Percentiles rank a stretch among this genome's conserved stretches.
Conservation (phyloP, 2,329 filamentous ascomycete species). For the Alternaria sp. region DNA sequence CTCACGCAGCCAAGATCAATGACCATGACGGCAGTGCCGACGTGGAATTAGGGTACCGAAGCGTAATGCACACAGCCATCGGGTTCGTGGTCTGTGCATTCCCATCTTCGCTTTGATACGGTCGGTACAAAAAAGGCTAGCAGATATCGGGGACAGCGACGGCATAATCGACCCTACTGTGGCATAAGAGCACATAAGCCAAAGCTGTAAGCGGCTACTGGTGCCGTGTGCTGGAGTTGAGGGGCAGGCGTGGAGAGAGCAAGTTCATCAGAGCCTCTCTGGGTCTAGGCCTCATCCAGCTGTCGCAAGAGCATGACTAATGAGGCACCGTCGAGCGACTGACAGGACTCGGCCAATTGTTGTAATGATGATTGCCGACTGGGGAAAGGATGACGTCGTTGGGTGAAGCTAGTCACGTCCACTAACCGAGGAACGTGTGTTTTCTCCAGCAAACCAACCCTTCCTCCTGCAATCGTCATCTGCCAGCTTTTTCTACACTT, state of each 20-base stretch:
- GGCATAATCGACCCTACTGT: background rate
- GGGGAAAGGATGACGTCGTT: constrained; percentile 15
- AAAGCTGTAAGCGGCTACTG: background rate
- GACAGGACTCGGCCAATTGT: constrained; percentile 10
- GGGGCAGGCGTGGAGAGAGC: background rate
- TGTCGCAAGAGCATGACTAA: constrained; percentile 15
- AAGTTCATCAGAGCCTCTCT: background rate
- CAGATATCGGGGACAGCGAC: background rate
- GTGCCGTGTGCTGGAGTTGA: background rate
- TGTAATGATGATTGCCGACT: constrained; percentile 18
- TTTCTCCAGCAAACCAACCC: constrained; percentile 12
- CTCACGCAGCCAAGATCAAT: background rate
- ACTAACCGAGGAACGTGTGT: constrained; percentile 20
- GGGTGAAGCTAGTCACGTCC: constrained; percentile 11
- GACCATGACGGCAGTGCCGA: background rate
- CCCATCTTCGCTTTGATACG: background rate
- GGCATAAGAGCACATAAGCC: background rate
- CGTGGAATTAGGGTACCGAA: background rate
- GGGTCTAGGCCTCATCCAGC: background rate
- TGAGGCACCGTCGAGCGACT: background rate
- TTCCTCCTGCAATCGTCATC: constrained; percentile 8
- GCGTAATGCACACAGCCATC: background rate
- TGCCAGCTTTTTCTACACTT: constrained; percentile 1
- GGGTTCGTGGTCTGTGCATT: background rate
- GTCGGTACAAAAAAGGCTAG: background rate